Evolutionary conservation across 192 early-diverging fungal species (phyloP), one percentile per base, ranked within the genome.

Genomic region (Mortierella claussenii): DNA sequence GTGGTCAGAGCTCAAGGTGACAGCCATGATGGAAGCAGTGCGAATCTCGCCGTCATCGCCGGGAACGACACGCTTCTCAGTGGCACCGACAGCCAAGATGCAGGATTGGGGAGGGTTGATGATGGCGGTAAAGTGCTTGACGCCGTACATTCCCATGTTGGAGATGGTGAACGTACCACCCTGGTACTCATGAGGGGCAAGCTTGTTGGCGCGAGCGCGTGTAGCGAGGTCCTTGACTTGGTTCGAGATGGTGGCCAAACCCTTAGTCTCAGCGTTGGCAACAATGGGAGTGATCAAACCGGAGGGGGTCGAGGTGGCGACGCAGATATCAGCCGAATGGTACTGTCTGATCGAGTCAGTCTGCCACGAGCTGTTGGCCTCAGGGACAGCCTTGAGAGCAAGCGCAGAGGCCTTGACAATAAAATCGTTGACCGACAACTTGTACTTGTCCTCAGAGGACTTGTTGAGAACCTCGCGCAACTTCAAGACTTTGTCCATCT

Each of bases 361-460:
- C 70, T 83, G 74, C 93, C 93, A 96, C 15, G 92, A 83, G 63
- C 86, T 90, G 91, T 99, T 99, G 60, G 94, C 95, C 51, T 94
- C 95, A 24, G 97, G 97, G 7, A 98, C 94, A 60, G 92, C 92
- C 78, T 90, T 89, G 43, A 99, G 86, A 13, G 96, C 92, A 48
- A 94, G 86, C 59, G 89, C 90, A 20, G 94, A 89, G 0, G 97
- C 95, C 89, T 99, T 99, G 87, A 99, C 90, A 30, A 99, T 88
- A 80, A 99, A 98, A 82, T 99, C 97, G 79, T 99, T 99, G 73
- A 99, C 92, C 26, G 96, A 98, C 31, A 99, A 83, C 87, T 99
- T 99, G 91, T 91, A 97, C 62, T 92, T 89, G 28, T 93, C 96
- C 64, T 94, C 89, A 0, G 87, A 85, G 15, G 88, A 79, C 55